Evolutionary conservation across 805 yeast genomes (phyloP).

Genomic region (Isabelozyma heimii): DNA sequence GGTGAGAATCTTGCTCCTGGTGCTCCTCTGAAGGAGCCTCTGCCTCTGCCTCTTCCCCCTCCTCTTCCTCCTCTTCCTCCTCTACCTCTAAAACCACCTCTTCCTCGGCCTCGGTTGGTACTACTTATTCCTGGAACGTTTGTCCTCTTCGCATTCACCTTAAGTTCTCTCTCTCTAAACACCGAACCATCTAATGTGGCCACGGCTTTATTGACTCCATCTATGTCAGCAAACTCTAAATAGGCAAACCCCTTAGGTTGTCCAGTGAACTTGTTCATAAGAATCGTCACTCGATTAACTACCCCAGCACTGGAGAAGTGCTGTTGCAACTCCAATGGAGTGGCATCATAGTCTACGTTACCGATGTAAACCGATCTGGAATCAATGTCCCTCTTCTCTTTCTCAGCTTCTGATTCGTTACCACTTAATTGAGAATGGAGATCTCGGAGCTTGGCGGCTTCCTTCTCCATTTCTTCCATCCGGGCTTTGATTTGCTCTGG

Average conservation of each 20-base stretch:
- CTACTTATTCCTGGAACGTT: slow-evolving; percentile 67
- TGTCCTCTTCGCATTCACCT: slow-evolving; percentile 76
- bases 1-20: background rate
- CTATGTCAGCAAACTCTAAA: slow-evolving; percentile 72
- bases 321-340: slow-evolving; percentile 76
- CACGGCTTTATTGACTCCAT: slow-evolving; percentile 64
- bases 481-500: slow-evolving; percentile 33
- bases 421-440: slow-evolving; percentile 41
- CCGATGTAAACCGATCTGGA: slow-evolving; percentile 78
- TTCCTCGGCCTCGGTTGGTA: slow-evolving; percentile 16
- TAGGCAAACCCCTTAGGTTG: slow-evolving; percentile 87
- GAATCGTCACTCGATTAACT: slow-evolving; percentile 76
- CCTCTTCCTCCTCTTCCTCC: slow-evolving; percentile 6
- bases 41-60: slow-evolving; percentile 3
- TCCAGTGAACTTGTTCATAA: slow-evolving; percentile 71
- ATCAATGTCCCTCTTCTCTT: slow-evolving; percentile 64
- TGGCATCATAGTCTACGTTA: slow-evolving; percentile 75
- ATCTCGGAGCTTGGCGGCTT: slow-evolving; percentile 59
- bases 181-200: slow-evolving; percentile 57
- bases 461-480: slow-evolving; percentile 57
- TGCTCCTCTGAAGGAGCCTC: background rate
- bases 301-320: slow-evolving; percentile 67
- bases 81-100: slow-evolving; percentile 18
- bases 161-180: slow-evolving; percentile 68
- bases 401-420: slow-evolving; percentile 29